Percentiles rank a stretch among this genome's conserved stretches.
phyloP scores from a whole-genome alignment of 2,329 filamentous ascomycete genomes.

The Emergomyces africanus region DNA sequence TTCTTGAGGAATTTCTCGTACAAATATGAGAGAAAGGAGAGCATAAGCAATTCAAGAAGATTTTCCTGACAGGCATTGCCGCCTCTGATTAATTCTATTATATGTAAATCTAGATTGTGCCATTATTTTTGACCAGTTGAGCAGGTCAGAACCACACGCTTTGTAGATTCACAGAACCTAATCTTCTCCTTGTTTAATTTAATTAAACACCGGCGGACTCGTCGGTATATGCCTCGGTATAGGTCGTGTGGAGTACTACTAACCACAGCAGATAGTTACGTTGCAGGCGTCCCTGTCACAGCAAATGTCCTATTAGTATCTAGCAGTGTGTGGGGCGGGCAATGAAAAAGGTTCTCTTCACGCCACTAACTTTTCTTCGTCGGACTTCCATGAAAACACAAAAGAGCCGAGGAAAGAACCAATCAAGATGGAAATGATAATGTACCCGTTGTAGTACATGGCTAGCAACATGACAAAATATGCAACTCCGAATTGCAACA shows the following conservation, averaged over 20 bases:
- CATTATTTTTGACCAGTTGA: too few relatives aligned
- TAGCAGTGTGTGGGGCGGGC: not conserved
- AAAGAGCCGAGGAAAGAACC: constrained; percentile 62
- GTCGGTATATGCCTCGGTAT: too few relatives aligned
- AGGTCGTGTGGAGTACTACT: not conserved
- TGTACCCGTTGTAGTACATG: constrained; percentile 58
- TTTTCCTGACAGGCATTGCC: too few relatives aligned
- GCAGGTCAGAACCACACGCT: too few relatives aligned
- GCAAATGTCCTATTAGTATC: constrained; percentile 4
- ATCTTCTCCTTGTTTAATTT: too few relatives aligned
- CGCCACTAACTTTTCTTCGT: constrained; percentile 13
- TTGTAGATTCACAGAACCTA: too few relatives aligned
- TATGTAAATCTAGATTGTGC: too few relatives aligned
- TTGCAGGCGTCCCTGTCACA: constrained; percentile 12
- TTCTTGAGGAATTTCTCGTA: too few relatives aligned
- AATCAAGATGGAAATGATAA: constrained; percentile 70
- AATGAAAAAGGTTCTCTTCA: not conserved
- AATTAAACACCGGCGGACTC: too few relatives aligned
- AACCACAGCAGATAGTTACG: constrained; percentile 17
- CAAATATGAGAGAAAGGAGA: too few relatives aligned
- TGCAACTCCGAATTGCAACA: constrained; percentile 58
- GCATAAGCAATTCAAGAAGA: too few relatives aligned
- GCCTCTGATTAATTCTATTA: too few relatives aligned
- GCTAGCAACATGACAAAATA: constrained; percentile 64
- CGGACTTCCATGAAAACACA: constrained; percentile 56